Evolutionary conservation across 2,329 filamentous ascomycete genomes (phyloP).

Genomic region (Nakataea oryzae): DNA sequence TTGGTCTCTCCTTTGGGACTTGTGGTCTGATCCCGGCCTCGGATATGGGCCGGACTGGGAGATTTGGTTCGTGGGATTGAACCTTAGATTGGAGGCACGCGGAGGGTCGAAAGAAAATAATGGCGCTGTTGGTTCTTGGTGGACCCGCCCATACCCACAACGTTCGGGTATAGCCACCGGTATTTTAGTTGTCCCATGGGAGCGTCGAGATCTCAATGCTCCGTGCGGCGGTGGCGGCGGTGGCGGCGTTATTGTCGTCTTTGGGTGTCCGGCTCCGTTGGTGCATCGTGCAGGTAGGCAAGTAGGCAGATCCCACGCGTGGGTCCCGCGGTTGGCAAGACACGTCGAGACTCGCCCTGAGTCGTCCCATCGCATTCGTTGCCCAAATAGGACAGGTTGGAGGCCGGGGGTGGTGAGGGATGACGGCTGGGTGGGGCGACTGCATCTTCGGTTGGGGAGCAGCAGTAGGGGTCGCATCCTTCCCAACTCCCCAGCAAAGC

Average conservation of each 20-base stretch:
- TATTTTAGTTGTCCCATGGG: background rate
- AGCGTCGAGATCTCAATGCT: background rate
- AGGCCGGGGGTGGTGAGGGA: too few relatives aligned
- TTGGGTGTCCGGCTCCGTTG: background rate
- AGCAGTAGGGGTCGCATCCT: background rate
- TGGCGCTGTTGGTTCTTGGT: background rate
- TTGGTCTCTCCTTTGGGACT: background rate
- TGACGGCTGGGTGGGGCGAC: background rate
- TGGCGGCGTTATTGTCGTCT: background rate
- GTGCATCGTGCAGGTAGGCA: background rate
- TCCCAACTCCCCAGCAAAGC: background rate
- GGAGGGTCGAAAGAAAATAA: too few relatives aligned
- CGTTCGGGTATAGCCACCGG: background rate
- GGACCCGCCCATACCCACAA: background rate
- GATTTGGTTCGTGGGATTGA: background rate
- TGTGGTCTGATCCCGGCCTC: background rate
- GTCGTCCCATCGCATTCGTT: background rate
- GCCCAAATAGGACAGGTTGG: background rate
- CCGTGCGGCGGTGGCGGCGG: too few relatives aligned
- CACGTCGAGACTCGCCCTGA: background rate
- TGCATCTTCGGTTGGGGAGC: background rate
- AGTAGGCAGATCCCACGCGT: background rate
- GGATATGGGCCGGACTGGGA: too few relatives aligned
- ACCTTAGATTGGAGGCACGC: background rate
- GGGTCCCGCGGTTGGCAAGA: too few relatives aligned